A percentile compares a stretch with the other conserved stretches of the same genome.
Conservation (phyloP, 805 yeast species). For the Groenewaldozyma tartarivorans region DNA sequence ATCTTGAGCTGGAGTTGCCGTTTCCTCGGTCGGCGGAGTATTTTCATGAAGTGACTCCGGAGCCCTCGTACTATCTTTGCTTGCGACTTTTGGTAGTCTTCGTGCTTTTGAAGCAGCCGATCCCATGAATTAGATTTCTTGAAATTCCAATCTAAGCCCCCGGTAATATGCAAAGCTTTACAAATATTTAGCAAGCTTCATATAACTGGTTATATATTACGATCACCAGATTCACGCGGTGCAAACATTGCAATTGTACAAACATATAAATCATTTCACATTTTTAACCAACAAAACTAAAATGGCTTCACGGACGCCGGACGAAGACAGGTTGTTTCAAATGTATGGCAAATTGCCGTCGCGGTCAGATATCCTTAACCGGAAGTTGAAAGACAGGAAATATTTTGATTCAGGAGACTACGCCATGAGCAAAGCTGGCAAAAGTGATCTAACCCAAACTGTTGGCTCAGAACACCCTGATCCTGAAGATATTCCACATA, state of each 20-base stretch:
- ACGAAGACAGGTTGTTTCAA: slow-evolving; percentile 67
- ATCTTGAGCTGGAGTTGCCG: neutral
- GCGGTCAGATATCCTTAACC: slow-evolving; percentile 62
- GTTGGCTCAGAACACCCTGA: slow-evolving; percentile 23
- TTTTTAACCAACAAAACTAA: too few species aligned
- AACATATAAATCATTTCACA: too few species aligned
- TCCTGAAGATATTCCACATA: slow-evolving; percentile 14
- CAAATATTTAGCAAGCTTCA: too few species aligned
- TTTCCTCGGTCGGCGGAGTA: too few species aligned
- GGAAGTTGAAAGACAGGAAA: slow-evolving; percentile 72
- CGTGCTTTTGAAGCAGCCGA: slow-evolving; percentile 1
- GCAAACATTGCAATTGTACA: too few species aligned
- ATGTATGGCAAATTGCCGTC: slow-evolving; percentile 83
- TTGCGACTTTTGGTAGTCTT: neutral
- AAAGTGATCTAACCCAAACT: slow-evolving; percentile 22
- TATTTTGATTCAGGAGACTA: slow-evolving; percentile 93
- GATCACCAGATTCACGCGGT: too few species aligned
- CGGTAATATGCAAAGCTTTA: too few species aligned
- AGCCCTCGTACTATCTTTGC: neutral
- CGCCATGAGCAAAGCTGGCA: slow-evolving; percentile 51
- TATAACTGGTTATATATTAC: too few species aligned
- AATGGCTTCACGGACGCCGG: slow-evolving; percentile 29
- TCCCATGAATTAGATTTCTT: neutral
- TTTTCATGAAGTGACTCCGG: too few species aligned
- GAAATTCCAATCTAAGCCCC: too few species aligned